These are phyloP conservation scores for Metschnikowia peoriensis DNA, from an alignment of 805 yeast genomes.

Conservation along the genomic window DNA sequence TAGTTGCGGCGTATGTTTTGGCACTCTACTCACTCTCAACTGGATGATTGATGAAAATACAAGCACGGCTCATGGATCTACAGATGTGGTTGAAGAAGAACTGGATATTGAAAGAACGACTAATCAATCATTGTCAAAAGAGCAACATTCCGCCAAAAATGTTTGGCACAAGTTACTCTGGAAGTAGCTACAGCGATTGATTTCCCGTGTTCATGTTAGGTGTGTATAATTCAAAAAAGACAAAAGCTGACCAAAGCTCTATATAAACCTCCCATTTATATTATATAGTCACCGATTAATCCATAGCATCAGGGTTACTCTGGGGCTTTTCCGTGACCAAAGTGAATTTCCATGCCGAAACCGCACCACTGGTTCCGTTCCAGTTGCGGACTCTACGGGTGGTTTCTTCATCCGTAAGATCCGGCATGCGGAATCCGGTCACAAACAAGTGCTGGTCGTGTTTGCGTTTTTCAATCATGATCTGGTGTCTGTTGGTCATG, in stretches of 20 bases:
- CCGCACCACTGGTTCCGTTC: conserved; percentile 83
- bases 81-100: not conserved
- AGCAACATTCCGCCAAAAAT: not conserved
- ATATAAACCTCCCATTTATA: not conserved
- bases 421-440: conserved; percentile 73
- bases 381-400: conserved; percentile 64
- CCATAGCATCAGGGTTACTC: conserved; percentile 8
- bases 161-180: conserved; percentile 6
- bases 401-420: conserved; percentile 57
- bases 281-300: not conserved
- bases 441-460: conserved; percentile 60
- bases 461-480: conserved; percentile 59
- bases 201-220: no score
- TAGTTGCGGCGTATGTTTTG: conserved; percentile 25
- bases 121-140: not conserved
- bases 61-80: not conserved
- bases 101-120: not conserved
- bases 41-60: conserved; percentile 20
- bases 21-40: conserved; percentile 24
- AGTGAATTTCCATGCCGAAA: conserved; percentile 57
- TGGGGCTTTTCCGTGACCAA: conserved; percentile 27
- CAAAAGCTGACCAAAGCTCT: not conserved
- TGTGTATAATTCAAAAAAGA: no score
- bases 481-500: conserved; percentile 63
- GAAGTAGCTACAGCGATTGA: not conserved